Evolutionary conservation across 805 yeast species (phyloP), one percentile per base, ranked within the genome.

Genomic region (Limtongozyma cylindracea): DNA sequence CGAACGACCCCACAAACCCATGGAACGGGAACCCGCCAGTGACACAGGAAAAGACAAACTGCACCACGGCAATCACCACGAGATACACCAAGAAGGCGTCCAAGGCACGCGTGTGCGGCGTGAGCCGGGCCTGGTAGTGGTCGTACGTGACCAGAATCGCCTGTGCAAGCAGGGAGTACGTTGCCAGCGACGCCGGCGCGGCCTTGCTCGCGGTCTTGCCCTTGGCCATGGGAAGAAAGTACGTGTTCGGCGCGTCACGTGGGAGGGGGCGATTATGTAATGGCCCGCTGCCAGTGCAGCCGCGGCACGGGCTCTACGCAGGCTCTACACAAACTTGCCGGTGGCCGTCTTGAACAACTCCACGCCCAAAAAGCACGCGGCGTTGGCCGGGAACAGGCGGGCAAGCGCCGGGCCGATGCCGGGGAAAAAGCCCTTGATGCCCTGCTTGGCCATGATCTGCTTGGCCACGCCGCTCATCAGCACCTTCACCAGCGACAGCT

Each of bases 341-440:
- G n/a, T n/a, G n/a, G n/a, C n/a, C n/a, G n/a, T 46, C 30, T 45
- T 51, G 13, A 92, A 76, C 26, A 82, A 38, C 43, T 84, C 98
- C 15, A 84, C 96, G 21, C 96, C 98, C 17, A 78, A 60, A 50
- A 84, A 84, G 3, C 96, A 82, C 6, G 98, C 96, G n/a, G 98
- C 98, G 45, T 88, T 84, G 12, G 96, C 96, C 3, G 96, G 96
- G 71, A 88, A 84, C 19, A 91, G 70, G 45, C 98, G 62, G 13
- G 78, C 63, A 37, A 84, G 51, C 3, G 96, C 96, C 5, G 98
- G 95, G 0, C 94, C 95, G 12, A 84, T 56, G 25, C 98, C 98
- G 3, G 96, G 96, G 76, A 82, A 84, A 49, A 84, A 84, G 1
- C 91, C 93, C 40, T 67, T 72, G 31, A 78, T 31, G 13, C 95